These are phyloP conservation scores for Przewalskia tangutica DNA, from an alignment of 257 asterid genomes.

Conservation along the genomic window DNA sequence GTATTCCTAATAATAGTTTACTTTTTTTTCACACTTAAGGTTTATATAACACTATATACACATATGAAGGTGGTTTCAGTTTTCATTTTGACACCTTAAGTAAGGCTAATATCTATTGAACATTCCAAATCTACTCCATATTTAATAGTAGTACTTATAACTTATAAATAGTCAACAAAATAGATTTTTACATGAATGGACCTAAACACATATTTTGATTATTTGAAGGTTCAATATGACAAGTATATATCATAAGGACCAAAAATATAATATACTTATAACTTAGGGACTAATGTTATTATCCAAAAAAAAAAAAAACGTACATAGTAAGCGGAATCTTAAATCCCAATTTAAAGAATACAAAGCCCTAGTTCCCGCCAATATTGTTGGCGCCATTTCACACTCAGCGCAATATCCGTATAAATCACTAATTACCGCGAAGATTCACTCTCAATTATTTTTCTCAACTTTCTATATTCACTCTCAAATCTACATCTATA, in stretches of 20 bases:
- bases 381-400: constrained; percentile 30
- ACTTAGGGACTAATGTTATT: neutral
- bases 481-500: neutral
- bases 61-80: no score
- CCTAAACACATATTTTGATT: neutral
- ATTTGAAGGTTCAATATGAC: neutral
- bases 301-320: neutral
- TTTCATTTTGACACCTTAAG: no score
- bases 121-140: no score
- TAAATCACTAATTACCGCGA: neutral
- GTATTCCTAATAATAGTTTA: no score
- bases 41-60: no score
- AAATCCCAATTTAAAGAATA: neutral
- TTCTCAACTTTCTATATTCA: neutral
- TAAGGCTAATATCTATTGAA: no score
- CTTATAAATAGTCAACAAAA: no score
- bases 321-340: neutral
- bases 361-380: constrained; percentile 49
- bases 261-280: no score
- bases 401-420: neutral
- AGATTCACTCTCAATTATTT: neutral
- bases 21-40: no score
- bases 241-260: neutral
- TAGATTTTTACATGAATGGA: neutral
- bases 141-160: no score